Base-by-base conservation (phyloP, 2,329 filamentous ascomycete genomes). In the Penicillium sp. region DNA sequence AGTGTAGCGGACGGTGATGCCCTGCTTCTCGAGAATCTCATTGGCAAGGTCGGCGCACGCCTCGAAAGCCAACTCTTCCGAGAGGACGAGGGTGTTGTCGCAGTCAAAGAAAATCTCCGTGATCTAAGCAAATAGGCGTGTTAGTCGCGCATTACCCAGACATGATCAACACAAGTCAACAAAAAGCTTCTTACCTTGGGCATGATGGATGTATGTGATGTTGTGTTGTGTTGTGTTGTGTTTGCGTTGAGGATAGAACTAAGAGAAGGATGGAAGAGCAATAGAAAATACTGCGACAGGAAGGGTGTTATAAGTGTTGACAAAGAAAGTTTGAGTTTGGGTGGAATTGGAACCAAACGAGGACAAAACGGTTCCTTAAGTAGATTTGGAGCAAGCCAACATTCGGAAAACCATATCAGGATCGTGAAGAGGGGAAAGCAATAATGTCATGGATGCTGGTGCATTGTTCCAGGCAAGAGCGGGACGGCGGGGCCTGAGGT, bases 11-110 rank as follows among this genome's bases (percentile, higher is more conserved):
- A 87, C 83, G 29, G 83, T 73, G 71, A 92, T 83, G 70, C 84
- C 81, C 73, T 90, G 85, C 73, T 85, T 85, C 70, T 85, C 83
- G 76, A 94, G 88, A 76, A 96, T 91, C 78, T 92, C 84, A 81
- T 97, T 97, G 83, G 92, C 90, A 67, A 97, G 88, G 64, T 91
- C 90, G 72, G 93, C 91, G 79, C 92, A 96, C 69, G 91, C 93
- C 81, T 94, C 91, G 78, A 97, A 96, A 75, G 93, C 93, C 70
- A 96, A 86, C 73, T 91, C 89, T 83, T 97, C 93, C 58, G 92
- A 96, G 71, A 95, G 88, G 76, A 95, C 92, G 76, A 97, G 91
- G 67, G 93, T 97, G 86, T 97, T 97, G 86, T 97, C 81, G 67
- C 81, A 83, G 69, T 92, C 90, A 78, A 92, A 90, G 70, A 92